Conservation (phyloP, 2,329 filamentous ascomycete genomes). For the Cadophora sp. region DNA sequence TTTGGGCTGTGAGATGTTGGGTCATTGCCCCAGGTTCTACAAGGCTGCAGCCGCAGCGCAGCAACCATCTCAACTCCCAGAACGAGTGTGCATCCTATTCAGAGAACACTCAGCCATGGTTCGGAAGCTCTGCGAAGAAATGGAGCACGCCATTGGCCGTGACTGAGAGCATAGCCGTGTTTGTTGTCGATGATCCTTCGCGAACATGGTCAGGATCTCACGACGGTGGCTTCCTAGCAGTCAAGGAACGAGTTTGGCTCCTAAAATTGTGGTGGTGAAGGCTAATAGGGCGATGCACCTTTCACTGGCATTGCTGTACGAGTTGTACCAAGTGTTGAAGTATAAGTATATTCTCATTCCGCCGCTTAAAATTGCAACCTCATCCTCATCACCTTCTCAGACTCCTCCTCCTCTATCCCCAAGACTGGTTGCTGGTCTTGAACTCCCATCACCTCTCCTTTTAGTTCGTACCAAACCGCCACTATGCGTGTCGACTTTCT, state of each 20-base stretch:
- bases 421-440: background rate
- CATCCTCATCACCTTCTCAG: background rate
- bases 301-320: background rate
- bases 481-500: conserved; percentile 14
- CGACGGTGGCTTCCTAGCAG: background rate
- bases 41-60: conserved; percentile 13
- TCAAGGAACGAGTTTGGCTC: background rate
- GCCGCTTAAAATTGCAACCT: background rate
- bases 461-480: background rate
- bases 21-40: background rate
- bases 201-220: conserved; percentile 3
- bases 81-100: background rate
- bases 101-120: conserved; percentile 1
- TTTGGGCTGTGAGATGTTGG: background rate
- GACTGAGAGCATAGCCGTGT: conserved; percentile 15
- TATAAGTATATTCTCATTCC: conserved; percentile 12
- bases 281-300: background rate
- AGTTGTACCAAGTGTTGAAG: background rate
- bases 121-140: background rate
- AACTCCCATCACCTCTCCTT: background rate
- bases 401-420: background rate
- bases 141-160: conserved; percentile 8
- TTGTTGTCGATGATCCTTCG: conserved; percentile 17
- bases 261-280: background rate
- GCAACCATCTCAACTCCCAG: conserved; percentile 2